Conservation (phyloP, 163 green algal genomes). For the Coccomyxa subellipsoidea region DNA sequence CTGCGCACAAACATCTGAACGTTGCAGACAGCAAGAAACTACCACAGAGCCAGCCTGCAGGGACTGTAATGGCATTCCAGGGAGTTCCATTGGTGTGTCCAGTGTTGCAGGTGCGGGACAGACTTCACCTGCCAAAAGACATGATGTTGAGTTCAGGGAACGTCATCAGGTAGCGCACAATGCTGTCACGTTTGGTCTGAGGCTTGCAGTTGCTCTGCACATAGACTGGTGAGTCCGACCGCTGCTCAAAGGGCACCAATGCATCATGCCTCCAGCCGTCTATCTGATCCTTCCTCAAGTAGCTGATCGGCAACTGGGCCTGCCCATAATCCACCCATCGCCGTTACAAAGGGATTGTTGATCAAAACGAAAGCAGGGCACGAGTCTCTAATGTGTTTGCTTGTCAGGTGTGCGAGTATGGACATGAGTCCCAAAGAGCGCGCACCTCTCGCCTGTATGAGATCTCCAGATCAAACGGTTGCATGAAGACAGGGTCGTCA, state of each 20-base stretch:
- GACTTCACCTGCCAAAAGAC: neutral
- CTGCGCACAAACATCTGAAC: neutral
- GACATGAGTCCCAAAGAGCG: neutral
- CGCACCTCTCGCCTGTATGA: neutral
- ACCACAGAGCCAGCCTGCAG: no score
- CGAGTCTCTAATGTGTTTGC: no score
- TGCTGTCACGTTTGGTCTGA: neutral
- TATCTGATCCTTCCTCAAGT: neutral
- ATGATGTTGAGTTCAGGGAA: neutral
- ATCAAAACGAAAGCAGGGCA: no score
- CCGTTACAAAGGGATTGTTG: no score
- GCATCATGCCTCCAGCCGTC: neutral
- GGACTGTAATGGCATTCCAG: no score
- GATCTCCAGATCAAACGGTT: neutral
- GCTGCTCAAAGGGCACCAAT: neutral
- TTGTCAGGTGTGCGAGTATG: neutral
- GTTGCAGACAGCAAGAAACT: neutral
- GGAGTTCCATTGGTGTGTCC: no score
- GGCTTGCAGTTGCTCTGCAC: constrained; percentile 7
- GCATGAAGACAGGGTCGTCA: neutral
- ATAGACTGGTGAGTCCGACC: neutral
- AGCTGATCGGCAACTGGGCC: neutral
- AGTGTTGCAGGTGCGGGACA: no score
- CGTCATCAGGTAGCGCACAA: neutral
- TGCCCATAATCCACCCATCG: neutral